Evolutionary conservation across 1,284 basidiomycete genomes (phyloP).

Genomic region (Apiotrichum brassicae): DNA sequence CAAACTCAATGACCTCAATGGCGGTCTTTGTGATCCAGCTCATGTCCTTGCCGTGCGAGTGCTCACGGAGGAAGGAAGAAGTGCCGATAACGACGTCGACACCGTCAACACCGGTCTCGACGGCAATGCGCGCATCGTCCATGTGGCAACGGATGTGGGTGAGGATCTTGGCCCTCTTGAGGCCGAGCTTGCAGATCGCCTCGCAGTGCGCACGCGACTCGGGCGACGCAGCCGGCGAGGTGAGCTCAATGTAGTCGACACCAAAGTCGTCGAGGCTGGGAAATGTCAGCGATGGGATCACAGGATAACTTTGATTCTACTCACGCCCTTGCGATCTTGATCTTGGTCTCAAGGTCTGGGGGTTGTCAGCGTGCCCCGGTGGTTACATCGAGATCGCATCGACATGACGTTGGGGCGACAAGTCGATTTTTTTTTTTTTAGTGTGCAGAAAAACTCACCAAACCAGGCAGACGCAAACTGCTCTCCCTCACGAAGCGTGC

Average conservation of each 20-base stretch:
- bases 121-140: conserved; percentile 98
- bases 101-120: conserved; percentile 98
- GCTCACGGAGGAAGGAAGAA: conserved; percentile 96
- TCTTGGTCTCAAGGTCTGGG: conserved; percentile 85
- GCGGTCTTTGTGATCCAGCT: conserved; percentile 94
- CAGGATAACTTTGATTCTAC: background rate
- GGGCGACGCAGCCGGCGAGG: conserved; percentile 95
- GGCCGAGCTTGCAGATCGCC: conserved; percentile 97
- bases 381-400: too few species aligned
- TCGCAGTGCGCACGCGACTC: conserved; percentile 93
- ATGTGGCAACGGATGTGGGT: conserved; percentile 99
- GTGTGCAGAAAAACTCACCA: conserved; percentile 59
- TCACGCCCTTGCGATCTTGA: conserved; percentile 85
- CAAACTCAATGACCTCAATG: conserved; percentile 97
- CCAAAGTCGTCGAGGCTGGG: conserved; percentile 81
- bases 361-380: background rate
- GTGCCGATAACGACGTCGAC: conserved; percentile 99
- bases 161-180: conserved; percentile 75
- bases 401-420: too few species aligned
- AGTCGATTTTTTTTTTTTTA: too few species aligned
- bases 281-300: conserved; percentile 9
- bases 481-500: conserved; percentile 94
- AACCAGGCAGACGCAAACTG: conserved; percentile 92
- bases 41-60: conserved; percentile 99
- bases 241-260: conserved; percentile 99